A percentile compares a stretch with the other conserved stretches of the same genome.
These are phyloP conservation scores for Pilaira anomala DNA, from an alignment of 192 early-diverging fungal genomes.

Conservation along the genomic window DNA sequence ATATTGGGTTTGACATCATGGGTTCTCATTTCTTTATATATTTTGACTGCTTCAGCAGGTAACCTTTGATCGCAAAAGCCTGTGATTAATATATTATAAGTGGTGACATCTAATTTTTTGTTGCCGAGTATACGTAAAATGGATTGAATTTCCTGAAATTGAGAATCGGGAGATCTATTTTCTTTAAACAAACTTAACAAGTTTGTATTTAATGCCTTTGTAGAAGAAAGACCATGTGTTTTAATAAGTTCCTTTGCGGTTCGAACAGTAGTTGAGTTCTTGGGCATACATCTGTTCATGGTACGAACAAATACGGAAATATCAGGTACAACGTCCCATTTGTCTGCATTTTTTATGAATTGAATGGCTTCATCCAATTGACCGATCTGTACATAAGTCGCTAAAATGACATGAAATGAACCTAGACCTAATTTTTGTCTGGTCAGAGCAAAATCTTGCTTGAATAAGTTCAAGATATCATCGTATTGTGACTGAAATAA, in stretches of 20 bases:
- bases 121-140: neutral
- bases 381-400: conserved; percentile 22
- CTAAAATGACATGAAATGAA: conserved; percentile 30
- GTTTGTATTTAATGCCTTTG: conserved; percentile 20
- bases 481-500: conserved; percentile 29
- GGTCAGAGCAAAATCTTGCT: neutral
- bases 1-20: conserved; percentile 9
- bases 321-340: conserved; percentile 18
- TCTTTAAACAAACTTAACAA: conserved; percentile 24
- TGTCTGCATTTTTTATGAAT: conserved; percentile 12
- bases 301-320: conserved; percentile 22
- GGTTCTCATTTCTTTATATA: conserved; percentile 21
- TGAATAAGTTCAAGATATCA: conserved; percentile 22
- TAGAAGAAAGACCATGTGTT: neutral
- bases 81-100: conserved; percentile 21
- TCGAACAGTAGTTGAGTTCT: conserved; percentile 2
- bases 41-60: neutral
- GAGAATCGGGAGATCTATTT: too few relatives aligned
- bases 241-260: conserved; percentile 10
- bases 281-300: conserved; percentile 26
- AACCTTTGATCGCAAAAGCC: conserved; percentile 16
- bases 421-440: conserved; percentile 17
- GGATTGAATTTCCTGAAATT: neutral
- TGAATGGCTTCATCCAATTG: conserved; percentile 15
- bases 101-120: conserved; percentile 18